These are phyloP conservation scores for Chlamydomonas sp. DNA, from an alignment of 139 green algal species.

Conservation along the genomic window DNA sequence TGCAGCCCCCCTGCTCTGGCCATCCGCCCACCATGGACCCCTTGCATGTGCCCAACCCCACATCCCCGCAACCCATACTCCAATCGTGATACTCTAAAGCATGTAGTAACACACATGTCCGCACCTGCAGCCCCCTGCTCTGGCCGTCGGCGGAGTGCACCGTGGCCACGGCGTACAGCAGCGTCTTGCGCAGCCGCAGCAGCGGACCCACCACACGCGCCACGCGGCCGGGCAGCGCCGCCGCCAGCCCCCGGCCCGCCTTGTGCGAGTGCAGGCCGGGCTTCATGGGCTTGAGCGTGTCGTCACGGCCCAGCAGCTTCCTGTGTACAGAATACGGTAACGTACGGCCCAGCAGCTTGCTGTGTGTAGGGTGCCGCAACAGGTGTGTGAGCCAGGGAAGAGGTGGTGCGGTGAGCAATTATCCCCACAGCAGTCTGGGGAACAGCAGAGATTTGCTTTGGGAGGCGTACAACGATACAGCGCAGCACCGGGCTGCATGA, in stretches of 20 bases:
- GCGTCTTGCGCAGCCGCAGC: constrained; percentile 18
- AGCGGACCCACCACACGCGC: constrained; percentile 3
- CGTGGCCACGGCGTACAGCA: constrained; percentile 39
- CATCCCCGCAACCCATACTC: too few species aligned
- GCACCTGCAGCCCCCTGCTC: constrained; percentile 1
- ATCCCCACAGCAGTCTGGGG: too few species aligned
- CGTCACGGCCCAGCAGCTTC: constrained; percentile 1
- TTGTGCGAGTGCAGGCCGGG: constrained; percentile 14
- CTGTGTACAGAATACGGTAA: neutral
- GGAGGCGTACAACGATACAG: neutral
- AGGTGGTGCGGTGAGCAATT: neutral
- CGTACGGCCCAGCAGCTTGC: neutral
- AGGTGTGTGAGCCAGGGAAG: too few species aligned
- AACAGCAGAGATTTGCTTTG: neutral
- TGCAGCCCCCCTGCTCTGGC: constrained; percentile 25
- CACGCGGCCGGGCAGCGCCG: neutral
- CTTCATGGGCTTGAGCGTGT: constrained; percentile 27
- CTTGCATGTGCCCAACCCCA: too few species aligned
- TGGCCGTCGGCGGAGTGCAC: constrained; percentile 36
- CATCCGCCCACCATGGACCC: constrained; percentile 22
- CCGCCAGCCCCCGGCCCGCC: neutral
- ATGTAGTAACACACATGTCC: too few species aligned
- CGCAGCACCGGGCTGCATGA: neutral
- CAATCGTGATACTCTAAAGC: too few species aligned
- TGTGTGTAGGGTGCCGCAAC: neutral